Evolutionary conservation across 2,329 filamentous ascomycete species (phyloP), one percentile per base, ranked within the genome.

Genomic region (Ascochyta viciae-villosae): DNA sequence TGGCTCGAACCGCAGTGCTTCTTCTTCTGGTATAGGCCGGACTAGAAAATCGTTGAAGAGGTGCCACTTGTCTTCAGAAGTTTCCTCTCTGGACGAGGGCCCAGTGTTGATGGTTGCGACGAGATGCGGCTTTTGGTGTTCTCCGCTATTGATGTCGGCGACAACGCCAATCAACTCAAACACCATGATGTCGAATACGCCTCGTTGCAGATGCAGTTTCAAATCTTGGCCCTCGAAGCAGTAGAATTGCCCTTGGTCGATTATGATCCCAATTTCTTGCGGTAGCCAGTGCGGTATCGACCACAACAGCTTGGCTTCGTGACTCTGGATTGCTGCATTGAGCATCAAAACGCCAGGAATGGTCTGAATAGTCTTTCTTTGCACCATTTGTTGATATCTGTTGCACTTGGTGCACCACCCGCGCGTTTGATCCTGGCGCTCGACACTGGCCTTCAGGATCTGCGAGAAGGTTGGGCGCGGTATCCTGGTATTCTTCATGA

Each of bases 11-110:
- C 89, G 87, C 16, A 98, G 81, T 0, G 94, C 96, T 72, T 99
- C 94, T 58, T 92, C 88, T 26, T 86, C 84, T 29, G 88, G 86
- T 15, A 96, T 86, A 9, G 89, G 87, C 12, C 90, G 87, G 22
- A 99, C 96, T 33, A 96, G 78, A 69, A 99, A 99, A 76, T 99
- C 95, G 66, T 99, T 99, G 80, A 99, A 97, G 1, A 99, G 78
- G 76, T 98, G 92, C 96, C 96, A 99, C 65, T 89, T 88, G 67
- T 86, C 89, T 61, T 87, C 83, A 3, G 79, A 80, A 1, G 86
- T 82, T 0, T 83, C 74, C 38, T 84, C 81, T 0, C 82, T 80
- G 50, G 87, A 85, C 0, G 90, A 86, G 47, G 91, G 87, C 12
- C 85, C 85, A 54, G 92, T 90, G 73, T 99, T 96, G 64, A 96